Conservation (phyloP, 78 protist genomes). For the Bodo saltans region DNA sequence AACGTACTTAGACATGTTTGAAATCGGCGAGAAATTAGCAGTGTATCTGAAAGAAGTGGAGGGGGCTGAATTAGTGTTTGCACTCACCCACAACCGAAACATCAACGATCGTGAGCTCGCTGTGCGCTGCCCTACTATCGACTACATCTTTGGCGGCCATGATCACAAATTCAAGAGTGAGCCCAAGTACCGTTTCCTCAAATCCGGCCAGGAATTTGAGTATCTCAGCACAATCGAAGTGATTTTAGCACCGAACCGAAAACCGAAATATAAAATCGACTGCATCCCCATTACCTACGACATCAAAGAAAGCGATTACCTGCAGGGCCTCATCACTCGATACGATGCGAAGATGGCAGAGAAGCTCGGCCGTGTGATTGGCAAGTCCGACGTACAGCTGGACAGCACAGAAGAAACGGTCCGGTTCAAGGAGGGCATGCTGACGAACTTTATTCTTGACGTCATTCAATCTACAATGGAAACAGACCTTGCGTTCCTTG, state of each 20-base stretch:
- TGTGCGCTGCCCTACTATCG: slow-evolving; percentile 3
- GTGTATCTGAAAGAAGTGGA: neutral
- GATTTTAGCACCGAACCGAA: neutral
- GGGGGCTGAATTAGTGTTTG: slow-evolving; percentile 23
- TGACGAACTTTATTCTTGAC: slow-evolving; percentile 23
- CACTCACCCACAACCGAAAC: slow-evolving; percentile 26
- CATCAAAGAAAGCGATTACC: neutral
- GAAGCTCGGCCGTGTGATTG: slow-evolving; percentile 12
- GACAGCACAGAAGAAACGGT: slow-evolving; percentile 13
- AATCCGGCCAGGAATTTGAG: slow-evolving; percentile 21
- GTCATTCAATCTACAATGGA: neutral
- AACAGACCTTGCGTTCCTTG: slow-evolving; percentile 17
- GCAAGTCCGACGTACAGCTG: neutral
- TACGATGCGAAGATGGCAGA: slow-evolving; percentile 13
- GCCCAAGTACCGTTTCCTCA: neutral
- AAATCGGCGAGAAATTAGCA: slow-evolving; percentile 17
- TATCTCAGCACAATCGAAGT: neutral
- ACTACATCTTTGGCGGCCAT: slow-evolving; percentile 33
- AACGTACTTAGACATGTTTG: slow-evolving; percentile 5
- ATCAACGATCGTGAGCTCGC: neutral
- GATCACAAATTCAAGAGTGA: slow-evolving; percentile 22
- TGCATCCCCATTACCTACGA: neutral
- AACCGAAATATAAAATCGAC: neutral
- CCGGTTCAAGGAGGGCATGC: slow-evolving; percentile 7
- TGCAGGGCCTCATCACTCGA: neutral